These are phyloP conservation scores for Achaetomium macrosporum DNA, from an alignment of 2,329 filamentous ascomycete species.

Conservation along the genomic window DNA sequence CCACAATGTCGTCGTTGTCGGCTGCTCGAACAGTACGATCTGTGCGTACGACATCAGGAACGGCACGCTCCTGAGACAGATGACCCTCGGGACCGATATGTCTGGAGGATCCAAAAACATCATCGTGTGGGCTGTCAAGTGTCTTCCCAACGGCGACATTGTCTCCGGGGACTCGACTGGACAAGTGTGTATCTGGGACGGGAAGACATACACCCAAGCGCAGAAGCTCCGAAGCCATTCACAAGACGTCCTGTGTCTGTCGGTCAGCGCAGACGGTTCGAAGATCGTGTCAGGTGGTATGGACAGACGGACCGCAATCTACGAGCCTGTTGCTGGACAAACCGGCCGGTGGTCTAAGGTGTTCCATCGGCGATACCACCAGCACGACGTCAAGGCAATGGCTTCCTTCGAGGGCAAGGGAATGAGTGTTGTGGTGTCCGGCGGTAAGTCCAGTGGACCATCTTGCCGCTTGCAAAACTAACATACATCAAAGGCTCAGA, in stretches of 20 bases:
- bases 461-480: slow-evolving; percentile 3
- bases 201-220: slow-evolving; percentile 80
- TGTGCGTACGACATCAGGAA: slow-evolving; percentile 81
- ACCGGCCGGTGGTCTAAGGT: slow-evolving; percentile 73
- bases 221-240: slow-evolving; percentile 84
- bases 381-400: slow-evolving; percentile 93
- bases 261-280: slow-evolving; percentile 71
- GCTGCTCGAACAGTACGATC: slow-evolving; percentile 95
- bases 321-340: slow-evolving; percentile 59
- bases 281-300: slow-evolving; percentile 86
- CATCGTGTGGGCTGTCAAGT: slow-evolving; percentile 90
- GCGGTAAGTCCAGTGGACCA: slow-evolving; percentile 53
- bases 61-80: slow-evolving; percentile 68
- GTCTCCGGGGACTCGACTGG: slow-evolving; percentile 93
- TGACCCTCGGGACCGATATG: slow-evolving; percentile 78
- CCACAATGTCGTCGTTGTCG: slow-evolving; percentile 74
- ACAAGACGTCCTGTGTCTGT: slow-evolving; percentile 85
- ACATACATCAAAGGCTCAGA: slow-evolving; percentile 61
- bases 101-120: slow-evolving; percentile 74
- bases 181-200: slow-evolving; percentile 89
- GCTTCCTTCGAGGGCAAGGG: slow-evolving; percentile 78
- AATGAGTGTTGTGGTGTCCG: slow-evolving; percentile 83
- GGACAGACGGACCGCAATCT: slow-evolving; percentile 80
- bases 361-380: slow-evolving; percentile 81
- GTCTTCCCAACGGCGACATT: slow-evolving; percentile 79